phyloP scores from a whole-genome alignment of 768 basidiomycete genomes.

The Lenzites betulinus region DNA sequence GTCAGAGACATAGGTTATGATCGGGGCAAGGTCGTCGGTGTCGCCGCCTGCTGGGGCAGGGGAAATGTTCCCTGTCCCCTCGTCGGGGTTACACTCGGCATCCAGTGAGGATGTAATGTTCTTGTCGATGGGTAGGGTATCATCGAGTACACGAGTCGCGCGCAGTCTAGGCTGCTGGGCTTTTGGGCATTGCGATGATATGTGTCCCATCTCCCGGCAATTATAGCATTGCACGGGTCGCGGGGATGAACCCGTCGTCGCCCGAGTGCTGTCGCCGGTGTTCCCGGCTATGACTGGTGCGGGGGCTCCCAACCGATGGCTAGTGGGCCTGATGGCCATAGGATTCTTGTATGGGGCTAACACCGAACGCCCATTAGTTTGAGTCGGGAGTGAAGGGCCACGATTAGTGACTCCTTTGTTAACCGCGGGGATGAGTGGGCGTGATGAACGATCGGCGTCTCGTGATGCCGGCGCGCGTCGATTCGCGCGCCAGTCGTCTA shows the following conservation, averaged over 20 bases:
- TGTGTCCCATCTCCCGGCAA: not conserved
- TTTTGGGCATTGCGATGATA: not conserved
- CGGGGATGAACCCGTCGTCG: not conserved
- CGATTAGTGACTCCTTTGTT: no score
- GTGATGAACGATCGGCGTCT: not conserved
- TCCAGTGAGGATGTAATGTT: not conserved
- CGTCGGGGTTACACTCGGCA: not conserved
- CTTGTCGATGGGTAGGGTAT: not conserved
- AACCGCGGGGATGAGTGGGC: not conserved
- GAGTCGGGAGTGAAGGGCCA: no score
- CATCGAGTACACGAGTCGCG: not conserved
- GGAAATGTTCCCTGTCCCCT: not conserved
- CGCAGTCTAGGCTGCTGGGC: not conserved
- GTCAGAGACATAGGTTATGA: not conserved
- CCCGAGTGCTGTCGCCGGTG: not conserved
- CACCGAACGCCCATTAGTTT: no score
- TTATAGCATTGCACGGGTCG: not conserved
- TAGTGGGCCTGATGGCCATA: no score
- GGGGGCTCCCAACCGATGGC: no score
- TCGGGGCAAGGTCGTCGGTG: not conserved
- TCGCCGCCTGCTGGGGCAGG: not conserved
- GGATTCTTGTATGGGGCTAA: no score
- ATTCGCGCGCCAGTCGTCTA: not conserved
- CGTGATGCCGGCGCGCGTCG: not conserved
- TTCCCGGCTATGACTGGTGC: not conserved